A percentile compares a stretch with the other conserved stretches of the same genome.
These are phyloP conservation scores for Aegilops longissima DNA, from an alignment of 176 grass and related monocot species.

Conservation along the genomic window DNA sequence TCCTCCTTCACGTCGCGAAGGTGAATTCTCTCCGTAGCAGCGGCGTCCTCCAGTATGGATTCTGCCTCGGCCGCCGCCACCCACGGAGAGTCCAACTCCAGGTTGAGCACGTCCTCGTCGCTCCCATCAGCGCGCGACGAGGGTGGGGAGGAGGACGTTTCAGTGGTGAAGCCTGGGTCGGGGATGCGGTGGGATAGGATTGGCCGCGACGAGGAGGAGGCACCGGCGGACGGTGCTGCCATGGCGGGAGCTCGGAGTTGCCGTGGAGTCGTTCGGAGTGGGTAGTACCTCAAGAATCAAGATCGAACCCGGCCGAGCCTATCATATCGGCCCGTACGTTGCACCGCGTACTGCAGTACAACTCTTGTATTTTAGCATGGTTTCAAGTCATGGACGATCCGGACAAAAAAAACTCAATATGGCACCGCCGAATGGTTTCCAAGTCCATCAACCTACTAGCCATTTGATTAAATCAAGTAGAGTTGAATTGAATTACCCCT, in stretches of 20 bases:
- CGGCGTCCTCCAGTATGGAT: neutral
- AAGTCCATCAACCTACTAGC: too few species aligned
- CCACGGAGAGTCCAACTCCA: conserved; percentile 28
- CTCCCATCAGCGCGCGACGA: neutral
- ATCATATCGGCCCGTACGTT: neutral
- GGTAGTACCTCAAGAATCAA: neutral
- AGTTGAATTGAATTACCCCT: too few species aligned
- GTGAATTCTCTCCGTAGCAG: neutral
- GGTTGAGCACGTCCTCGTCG: conserved; percentile 27
- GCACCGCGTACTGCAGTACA: neutral
- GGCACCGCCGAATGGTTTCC: too few species aligned
- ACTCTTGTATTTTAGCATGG: neutral
- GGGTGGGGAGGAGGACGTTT: conserved; percentile 13
- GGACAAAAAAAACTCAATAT: too few species aligned
- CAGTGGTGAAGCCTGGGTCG: neutral
- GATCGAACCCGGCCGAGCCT: neutral
- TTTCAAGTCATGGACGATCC: neutral
- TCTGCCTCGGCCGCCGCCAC: conserved; percentile 27
- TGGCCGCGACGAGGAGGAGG: neutral
- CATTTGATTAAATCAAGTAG: too few species aligned
- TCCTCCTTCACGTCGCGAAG: neutral
- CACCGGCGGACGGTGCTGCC: neutral
- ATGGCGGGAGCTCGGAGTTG: conserved; percentile 10
- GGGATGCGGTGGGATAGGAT: neutral
- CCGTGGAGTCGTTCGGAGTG: neutral